Evolutionary conservation across 2,329 filamentous ascomycete species (phyloP).

Genomic region (Penicillium sp.): DNA sequence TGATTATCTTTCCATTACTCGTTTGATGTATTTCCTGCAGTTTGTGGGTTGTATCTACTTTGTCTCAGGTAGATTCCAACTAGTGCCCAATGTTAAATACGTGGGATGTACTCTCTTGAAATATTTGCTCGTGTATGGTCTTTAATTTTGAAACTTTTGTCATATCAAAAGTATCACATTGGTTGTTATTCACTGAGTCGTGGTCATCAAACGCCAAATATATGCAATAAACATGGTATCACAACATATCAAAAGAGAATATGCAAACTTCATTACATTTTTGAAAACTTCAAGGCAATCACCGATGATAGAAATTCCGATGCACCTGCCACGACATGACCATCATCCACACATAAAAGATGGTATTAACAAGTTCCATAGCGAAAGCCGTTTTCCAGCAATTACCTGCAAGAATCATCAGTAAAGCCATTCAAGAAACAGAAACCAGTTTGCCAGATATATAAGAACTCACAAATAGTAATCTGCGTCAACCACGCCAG

Average conservation of each 20-base stretch:
- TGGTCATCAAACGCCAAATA: slow-evolving; percentile 9
- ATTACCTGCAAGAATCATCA: slow-evolving; percentile 44
- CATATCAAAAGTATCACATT: background rate
- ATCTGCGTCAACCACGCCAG: slow-evolving; percentile 63
- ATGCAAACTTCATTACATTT: background rate
- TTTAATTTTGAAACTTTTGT: too few species aligned
- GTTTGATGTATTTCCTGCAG: background rate
- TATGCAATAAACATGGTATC: slow-evolving; percentile 16
- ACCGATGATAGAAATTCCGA: slow-evolving; percentile 32
- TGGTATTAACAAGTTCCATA: slow-evolving; percentile 62
- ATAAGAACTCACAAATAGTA: slow-evolving; percentile 55
- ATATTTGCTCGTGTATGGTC: slow-evolving; percentile 2
- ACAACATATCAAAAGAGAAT: slow-evolving; percentile 5
- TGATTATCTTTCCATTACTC: background rate
- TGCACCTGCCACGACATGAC: slow-evolving; percentile 59
- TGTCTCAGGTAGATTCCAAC: background rate
- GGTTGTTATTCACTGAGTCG: background rate
- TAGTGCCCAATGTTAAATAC: background rate
- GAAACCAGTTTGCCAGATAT: background rate
- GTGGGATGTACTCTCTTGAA: background rate
- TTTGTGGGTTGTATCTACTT: background rate
- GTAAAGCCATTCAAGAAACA: slow-evolving; percentile 8
- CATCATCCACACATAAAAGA: slow-evolving; percentile 68
- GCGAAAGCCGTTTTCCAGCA: slow-evolving; percentile 64
- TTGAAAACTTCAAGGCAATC: slow-evolving; percentile 1